These are phyloP conservation scores for Lactuca saligna DNA, from an alignment of 129 eudicot species.

Conservation along the genomic window DNA sequence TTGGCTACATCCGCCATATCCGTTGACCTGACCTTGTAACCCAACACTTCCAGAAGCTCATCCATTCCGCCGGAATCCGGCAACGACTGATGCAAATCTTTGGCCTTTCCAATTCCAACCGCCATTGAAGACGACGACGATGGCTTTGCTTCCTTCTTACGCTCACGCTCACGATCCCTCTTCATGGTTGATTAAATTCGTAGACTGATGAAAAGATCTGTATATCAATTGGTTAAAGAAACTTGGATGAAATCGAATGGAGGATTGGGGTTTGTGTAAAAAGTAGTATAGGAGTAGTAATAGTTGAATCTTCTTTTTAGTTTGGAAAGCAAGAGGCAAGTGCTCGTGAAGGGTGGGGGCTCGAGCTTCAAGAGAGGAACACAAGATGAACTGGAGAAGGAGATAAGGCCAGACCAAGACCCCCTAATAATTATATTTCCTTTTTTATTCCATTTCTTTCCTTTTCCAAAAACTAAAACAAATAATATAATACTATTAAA, in stretches of 20 bases:
- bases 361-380: constrained; percentile 73
- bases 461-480: background rate
- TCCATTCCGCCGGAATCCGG: constrained; percentile 71
- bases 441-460: background rate
- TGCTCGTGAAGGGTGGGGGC: constrained; percentile 62
- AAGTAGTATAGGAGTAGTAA: background rate
- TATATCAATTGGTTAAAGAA: constrained; percentile 23
- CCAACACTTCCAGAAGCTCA: constrained; percentile 69
- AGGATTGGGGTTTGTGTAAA: constrained; percentile 20
- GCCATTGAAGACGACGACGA: constrained; percentile 29
- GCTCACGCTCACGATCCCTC: constrained; percentile 63
- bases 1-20: constrained; percentile 81
- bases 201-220: background rate
- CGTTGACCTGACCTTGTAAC: constrained; percentile 70
- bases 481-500: background rate
- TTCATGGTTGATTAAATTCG: constrained; percentile 34
- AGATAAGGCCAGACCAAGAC: constrained; percentile 49
- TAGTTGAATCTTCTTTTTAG: constrained; percentile 21
- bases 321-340: constrained; percentile 35
- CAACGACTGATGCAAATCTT: constrained; percentile 37
- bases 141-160: constrained; percentile 30
- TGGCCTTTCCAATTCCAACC: constrained; percentile 19
- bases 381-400: constrained; percentile 30
- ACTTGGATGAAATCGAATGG: constrained; percentile 33
- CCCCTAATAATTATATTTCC: constrained; percentile 12